Evolutionary conservation across 2,329 filamentous ascomycete genomes (phyloP).

Genomic region (Polytolypa hystricis): DNA sequence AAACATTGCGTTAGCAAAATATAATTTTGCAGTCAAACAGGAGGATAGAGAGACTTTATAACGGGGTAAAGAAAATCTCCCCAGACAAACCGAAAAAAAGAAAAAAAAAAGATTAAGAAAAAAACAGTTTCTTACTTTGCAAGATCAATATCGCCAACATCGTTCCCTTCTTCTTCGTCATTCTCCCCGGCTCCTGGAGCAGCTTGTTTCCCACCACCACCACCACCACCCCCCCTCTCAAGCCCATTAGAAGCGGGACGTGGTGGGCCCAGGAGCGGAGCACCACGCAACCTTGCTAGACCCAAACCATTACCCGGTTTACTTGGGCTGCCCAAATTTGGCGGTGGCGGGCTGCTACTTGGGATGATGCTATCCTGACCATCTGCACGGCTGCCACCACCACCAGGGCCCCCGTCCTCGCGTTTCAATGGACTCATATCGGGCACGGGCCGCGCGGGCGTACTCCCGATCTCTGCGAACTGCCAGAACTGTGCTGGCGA

Average conservation of each 20-base stretch:
- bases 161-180: conserved; percentile 28
- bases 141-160: conserved; percentile 35
- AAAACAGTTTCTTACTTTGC: conserved; percentile 30
- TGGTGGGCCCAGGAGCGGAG: too few relatives aligned
- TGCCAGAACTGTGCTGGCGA: conserved; percentile 43
- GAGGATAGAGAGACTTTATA: too few relatives aligned
- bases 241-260: conserved; percentile 14
- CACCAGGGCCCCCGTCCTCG: conserved; percentile 25
- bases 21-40: too few relatives aligned
- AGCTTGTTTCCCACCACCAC: neutral
- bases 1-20: too few relatives aligned
- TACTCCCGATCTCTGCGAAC: conserved; percentile 36
- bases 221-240: conserved; percentile 1
- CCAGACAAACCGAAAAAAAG: neutral
- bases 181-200: conserved; percentile 8
- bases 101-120: conserved; percentile 3
- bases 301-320: conserved; percentile 23
- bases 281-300: conserved; percentile 4
- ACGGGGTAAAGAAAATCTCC: neutral
- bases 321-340: conserved; percentile 35
- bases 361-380: conserved; percentile 20
- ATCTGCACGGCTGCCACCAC: conserved; percentile 11
- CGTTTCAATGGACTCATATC: conserved; percentile 39
- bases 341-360: conserved; percentile 38
- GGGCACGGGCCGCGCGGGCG: conserved; percentile 30